phyloP scores from a whole-genome alignment of 805 yeast genomes.

The Wickerhamomyces silvicola region DNA sequence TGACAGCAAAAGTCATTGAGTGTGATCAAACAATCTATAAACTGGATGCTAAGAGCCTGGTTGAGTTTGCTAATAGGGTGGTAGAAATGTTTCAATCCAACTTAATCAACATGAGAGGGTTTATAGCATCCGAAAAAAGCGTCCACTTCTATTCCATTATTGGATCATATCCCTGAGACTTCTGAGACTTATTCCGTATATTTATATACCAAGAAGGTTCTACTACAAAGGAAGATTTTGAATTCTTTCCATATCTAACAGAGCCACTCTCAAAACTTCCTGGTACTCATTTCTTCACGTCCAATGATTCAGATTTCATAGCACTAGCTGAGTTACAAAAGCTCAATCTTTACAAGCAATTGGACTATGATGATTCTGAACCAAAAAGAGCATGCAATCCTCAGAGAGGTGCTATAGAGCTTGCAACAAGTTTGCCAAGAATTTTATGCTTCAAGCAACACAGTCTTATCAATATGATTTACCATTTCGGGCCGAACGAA shows the following conservation, averaged over 20 bases:
- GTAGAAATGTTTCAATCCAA: slow-evolving; percentile 39
- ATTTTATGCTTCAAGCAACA: slow-evolving; percentile 54
- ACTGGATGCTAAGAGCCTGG: slow-evolving; percentile 25
- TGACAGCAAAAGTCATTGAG: slow-evolving; percentile 37
- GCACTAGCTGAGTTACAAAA: slow-evolving; percentile 37
- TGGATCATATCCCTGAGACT: slow-evolving; percentile 12
- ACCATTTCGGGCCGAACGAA: slow-evolving; percentile 58
- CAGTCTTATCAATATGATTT: slow-evolving; percentile 43
- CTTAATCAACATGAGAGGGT: slow-evolving; percentile 11
- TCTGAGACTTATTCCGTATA: slow-evolving; percentile 49
- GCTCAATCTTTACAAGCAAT: slow-evolving; percentile 25
- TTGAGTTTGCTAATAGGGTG: slow-evolving; percentile 43
- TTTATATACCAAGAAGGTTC: slow-evolving; percentile 44
- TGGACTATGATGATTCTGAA: slow-evolving; percentile 36
- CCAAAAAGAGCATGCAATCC: slow-evolving; percentile 33
- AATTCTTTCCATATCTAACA: slow-evolving; percentile 51
- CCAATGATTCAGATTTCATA: slow-evolving; percentile 36
- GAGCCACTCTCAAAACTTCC: slow-evolving; percentile 56
- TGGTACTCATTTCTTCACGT: slow-evolving; percentile 46
- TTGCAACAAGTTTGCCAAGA: slow-evolving; percentile 57
- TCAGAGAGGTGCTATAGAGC: slow-evolving; percentile 41
- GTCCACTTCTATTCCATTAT: slow-evolving; percentile 1
- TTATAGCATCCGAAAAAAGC: slow-evolving; percentile 21
- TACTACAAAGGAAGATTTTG: slow-evolving; percentile 54
- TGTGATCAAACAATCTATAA: slow-evolving; percentile 13